Evolutionary conservation across 2,329 filamentous ascomycete species (phyloP).

Genomic region (Colletotrichum salicis): DNA sequence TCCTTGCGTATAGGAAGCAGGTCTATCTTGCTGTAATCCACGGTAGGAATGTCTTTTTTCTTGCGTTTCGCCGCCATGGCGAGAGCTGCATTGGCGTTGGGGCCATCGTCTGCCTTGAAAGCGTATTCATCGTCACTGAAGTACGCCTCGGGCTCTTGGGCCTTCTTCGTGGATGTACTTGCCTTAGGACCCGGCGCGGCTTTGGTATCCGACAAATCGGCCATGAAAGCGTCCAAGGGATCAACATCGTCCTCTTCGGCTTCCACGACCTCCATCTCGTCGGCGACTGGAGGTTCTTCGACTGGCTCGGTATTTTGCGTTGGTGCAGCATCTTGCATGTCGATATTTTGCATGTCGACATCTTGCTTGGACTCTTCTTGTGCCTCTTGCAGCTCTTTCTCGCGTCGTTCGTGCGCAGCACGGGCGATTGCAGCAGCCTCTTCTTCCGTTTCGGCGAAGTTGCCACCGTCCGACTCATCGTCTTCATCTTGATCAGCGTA

Average conservation of each 20-base stretch:
- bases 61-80: slow-evolving; percentile 75
- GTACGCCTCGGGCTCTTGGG: slow-evolving; percentile 81
- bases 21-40: slow-evolving; percentile 88
- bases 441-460: slow-evolving; percentile 85
- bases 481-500: slow-evolving; percentile 74
- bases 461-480: slow-evolving; percentile 78
- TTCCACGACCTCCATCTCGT: slow-evolving; percentile 67
- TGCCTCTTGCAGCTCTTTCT: slow-evolving; percentile 67
- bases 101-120: slow-evolving; percentile 59
- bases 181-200: slow-evolving; percentile 38
- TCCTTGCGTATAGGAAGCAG: slow-evolving; percentile 90
- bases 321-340: slow-evolving; percentile 32
- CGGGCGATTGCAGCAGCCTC: slow-evolving; percentile 87
- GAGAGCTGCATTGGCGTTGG: slow-evolving; percentile 59
- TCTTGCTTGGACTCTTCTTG: slow-evolving; percentile 58
- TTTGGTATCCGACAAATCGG: slow-evolving; percentile 63
- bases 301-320: slow-evolving; percentile 40
- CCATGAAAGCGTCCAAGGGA: slow-evolving; percentile 98
- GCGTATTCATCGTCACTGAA: slow-evolving; percentile 86
- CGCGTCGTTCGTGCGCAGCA: slow-evolving; percentile 85
- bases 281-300: slow-evolving; percentile 41
- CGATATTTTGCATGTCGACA: slow-evolving; percentile 22
- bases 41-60: slow-evolving; percentile 92
- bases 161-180: slow-evolving; percentile 57
- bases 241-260: slow-evolving; percentile 71